phyloP scores from a whole-genome alignment of 306 rosid genomes.

The Ochetophila trinervis region DNA sequence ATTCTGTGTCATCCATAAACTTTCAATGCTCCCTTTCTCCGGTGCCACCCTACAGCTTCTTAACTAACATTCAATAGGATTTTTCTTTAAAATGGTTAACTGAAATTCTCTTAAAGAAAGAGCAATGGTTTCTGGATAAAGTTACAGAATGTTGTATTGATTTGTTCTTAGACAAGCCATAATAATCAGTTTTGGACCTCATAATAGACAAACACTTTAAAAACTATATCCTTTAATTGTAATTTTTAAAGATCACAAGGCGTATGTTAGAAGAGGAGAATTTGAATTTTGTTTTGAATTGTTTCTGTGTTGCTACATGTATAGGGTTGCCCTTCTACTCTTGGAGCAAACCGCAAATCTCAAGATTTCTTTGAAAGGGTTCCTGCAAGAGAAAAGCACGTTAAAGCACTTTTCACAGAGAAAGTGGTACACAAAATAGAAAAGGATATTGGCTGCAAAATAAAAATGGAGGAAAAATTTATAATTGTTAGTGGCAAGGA shows the following conservation, averaged over 20 bases:
- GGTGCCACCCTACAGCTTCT: background rate
- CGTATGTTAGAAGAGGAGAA: background rate
- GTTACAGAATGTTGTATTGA: background rate
- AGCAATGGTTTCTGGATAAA: background rate
- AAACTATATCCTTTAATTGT: background rate
- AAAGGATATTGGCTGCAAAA: slow-evolving; percentile 84
- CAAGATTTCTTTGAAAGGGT: slow-evolving; percentile 96
- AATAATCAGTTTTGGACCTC: background rate
- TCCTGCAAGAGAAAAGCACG: slow-evolving; percentile 82
- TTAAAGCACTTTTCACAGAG: slow-evolving; percentile 71
- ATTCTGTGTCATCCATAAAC: background rate
- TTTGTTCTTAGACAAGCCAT: background rate
- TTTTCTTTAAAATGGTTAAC: background rate
- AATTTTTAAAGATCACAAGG: background rate
- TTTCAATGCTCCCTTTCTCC: background rate
- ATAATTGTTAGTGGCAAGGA: slow-evolving; percentile 92
- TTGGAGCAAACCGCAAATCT: slow-evolving; percentile 92
- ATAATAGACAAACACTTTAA: background rate
- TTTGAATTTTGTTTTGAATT: slow-evolving; percentile 21
- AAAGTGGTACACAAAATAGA: slow-evolving; percentile 76
- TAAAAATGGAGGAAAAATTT: slow-evolving; percentile 93
- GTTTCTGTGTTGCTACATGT: slow-evolving; percentile 24
- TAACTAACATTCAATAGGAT: background rate
- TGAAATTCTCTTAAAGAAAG: background rate
- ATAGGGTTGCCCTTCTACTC: slow-evolving; percentile 97